Percentiles rank a stretch among this genome's conserved stretches.
Evolutionary conservation across 768 basidiomycete species (phyloP).

Genomic region (Tylopilus vinaceipallidus): DNA sequence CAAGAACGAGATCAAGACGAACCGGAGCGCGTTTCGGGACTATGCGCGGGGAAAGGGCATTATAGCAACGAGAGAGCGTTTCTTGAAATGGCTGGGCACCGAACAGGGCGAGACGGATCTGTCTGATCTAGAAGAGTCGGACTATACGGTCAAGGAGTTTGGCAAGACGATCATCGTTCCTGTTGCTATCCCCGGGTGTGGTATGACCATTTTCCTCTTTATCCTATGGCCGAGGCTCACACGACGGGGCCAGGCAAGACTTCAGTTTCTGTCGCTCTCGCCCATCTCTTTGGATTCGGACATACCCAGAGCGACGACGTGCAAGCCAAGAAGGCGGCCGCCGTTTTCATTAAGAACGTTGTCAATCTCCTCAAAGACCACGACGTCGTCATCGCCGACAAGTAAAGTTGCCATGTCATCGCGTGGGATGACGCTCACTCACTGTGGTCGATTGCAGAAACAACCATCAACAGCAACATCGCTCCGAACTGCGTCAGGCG

Average conservation of each 20-base stretch:
- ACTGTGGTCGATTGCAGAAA: slow-evolving; percentile 51
- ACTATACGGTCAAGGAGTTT: slow-evolving; percentile 29
- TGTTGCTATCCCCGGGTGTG: slow-evolving; percentile 89
- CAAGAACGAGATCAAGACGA: slow-evolving; percentile 63
- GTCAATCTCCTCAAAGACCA: slow-evolving; percentile 52
- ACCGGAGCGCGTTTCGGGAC: slow-evolving; percentile 58
- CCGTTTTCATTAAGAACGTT: slow-evolving; percentile 73
- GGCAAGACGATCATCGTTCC: slow-evolving; percentile 86
- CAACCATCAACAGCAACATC: slow-evolving; percentile 84
- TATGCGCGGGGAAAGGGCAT: slow-evolving; percentile 79
- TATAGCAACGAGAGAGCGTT: slow-evolving; percentile 76
- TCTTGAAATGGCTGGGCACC: slow-evolving; percentile 63
- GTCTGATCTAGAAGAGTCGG: slow-evolving; percentile 26
- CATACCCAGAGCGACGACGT: slow-evolving; percentile 96
- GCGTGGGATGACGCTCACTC: background rate
- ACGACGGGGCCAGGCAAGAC: slow-evolving; percentile 82
- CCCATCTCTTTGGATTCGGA: slow-evolving; percentile 77
- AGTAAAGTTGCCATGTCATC: slow-evolving; percentile 45
- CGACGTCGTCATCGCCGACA: slow-evolving; percentile 90
- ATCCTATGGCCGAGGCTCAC: background rate
- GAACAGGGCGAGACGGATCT: slow-evolving; percentile 42
- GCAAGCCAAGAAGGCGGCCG: slow-evolving; percentile 66
- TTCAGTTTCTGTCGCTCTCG: slow-evolving; percentile 72
- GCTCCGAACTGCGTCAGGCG: slow-evolving; percentile 62
- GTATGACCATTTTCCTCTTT: slow-evolving; percentile 41